Base-by-base conservation (phyloP, 257 asterid species). In the Handroanthus guayacan region DNA sequence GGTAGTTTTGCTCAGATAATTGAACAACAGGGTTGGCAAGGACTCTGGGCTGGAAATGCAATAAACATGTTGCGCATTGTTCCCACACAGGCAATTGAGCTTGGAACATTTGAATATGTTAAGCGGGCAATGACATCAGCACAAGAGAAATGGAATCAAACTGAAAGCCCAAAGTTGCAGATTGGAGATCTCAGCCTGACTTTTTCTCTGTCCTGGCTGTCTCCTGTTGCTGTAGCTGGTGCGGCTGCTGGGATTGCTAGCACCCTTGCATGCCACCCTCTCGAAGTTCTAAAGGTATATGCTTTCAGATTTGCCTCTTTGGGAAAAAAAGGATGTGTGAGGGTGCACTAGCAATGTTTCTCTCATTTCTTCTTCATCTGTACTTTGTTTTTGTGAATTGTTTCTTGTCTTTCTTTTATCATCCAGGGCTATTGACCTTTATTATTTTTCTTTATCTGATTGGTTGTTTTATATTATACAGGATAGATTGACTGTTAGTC, bases 31-130 rank as follows among this genome's bases (percentile, higher is more conserved):
- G 99, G 99, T 62, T 87, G 96, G 97, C 93, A 85, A 83, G 99
- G 99, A 58, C 91, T 94, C 36, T 94, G 99, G 99, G 97, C 97
- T 47, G 97, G 99, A 64, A 94, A 94, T 60, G 84, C 96, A 75
- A 87, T 94, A 75, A 94, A 94, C 87, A 94, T 91, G 96, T 45
- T 94, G 73, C 97, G 99, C 41, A 94, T 90, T 71, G 83, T 94
- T 69, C 99, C 99, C 20, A 87, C 97, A 9, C 97, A 94, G 80
- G 99, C 99, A 55, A 94, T 94, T 76, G 97, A 94, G 85, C 94
- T 94, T 11, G 99, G 94, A 69, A 92, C 99, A 37, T 94, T 90
- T 63, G 99, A 94, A 78, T 89, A 86, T 69, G 97, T 94, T 50
- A 94, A 94, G 82, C 87, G 97, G 75, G 90, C 90, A 60, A 88